Conservation (phyloP, 345 rosid genomes). For the Psidium friedrichsthalianum region DNA sequence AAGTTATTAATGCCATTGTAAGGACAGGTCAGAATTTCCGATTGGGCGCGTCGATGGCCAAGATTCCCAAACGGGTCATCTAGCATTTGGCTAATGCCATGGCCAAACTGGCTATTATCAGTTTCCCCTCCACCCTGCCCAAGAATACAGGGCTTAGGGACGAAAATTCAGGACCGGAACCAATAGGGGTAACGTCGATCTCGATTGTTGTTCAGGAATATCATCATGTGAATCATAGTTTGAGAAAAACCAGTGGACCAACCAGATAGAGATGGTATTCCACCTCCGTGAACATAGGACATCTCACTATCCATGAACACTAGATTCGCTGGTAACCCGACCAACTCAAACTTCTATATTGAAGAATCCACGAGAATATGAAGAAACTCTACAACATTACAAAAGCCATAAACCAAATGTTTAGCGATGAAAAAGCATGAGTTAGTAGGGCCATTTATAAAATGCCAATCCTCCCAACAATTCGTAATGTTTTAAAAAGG, state of each 20-base stretch:
- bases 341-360: neutral
- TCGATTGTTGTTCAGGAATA: conserved; percentile 29
- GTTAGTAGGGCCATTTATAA: neutral
- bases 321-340: neutral
- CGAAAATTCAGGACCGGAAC: neutral
- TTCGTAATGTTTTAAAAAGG: neutral
- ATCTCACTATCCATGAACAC: conserved; percentile 63
- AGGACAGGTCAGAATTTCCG: conserved; percentile 83
- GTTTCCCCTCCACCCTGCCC: conserved; percentile 9
- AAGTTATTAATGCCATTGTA: conserved; percentile 76
- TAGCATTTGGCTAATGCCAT: conserved; percentile 76
- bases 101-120: conserved; percentile 46
- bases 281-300: conserved; percentile 28
- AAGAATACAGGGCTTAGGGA: neutral
- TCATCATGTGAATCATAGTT: conserved; percentile 17
- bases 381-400: neutral
- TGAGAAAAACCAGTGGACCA: conserved; percentile 20
- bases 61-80: conserved; percentile 72
- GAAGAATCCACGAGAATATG: neutral
- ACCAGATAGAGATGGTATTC: neutral
- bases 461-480: neutral
- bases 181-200: neutral
- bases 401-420: neutral
- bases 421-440: neutral
- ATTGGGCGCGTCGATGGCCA: conserved; percentile 96